phyloP scores from a whole-genome alignment of 192 early-diverging fungal species.

The Podila epicladia region DNA sequence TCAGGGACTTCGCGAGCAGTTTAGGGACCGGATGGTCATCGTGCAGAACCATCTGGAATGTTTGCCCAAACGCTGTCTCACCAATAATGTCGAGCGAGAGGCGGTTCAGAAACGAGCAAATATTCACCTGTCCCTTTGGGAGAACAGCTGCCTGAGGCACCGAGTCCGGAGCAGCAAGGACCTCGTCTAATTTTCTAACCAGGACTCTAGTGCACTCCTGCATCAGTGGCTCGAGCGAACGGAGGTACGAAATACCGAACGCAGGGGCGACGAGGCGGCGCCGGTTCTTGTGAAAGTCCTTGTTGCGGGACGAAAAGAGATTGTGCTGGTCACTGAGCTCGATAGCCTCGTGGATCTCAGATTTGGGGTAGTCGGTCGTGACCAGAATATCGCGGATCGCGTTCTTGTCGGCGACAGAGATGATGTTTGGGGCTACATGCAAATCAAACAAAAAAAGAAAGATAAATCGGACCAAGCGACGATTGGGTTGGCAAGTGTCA shows the following conservation, averaged over 20 bases:
- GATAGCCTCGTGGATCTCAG: constrained; percentile 13
- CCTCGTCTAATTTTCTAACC: constrained; percentile 25
- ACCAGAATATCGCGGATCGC: constrained; percentile 48
- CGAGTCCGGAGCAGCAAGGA: constrained; percentile 7
- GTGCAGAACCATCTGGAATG: constrained; percentile 59
- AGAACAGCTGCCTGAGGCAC: constrained; percentile 2
- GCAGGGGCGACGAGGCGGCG: constrained; percentile 57
- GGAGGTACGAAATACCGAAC: constrained; percentile 59
- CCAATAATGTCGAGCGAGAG: constrained; percentile 62
- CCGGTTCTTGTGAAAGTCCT: constrained; percentile 53
- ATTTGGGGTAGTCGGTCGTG: constrained; percentile 21
- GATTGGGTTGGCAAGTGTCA: no score
- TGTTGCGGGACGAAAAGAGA: constrained; percentile 44
- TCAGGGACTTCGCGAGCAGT: constrained; percentile 29
- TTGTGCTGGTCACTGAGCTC: constrained; percentile 23
- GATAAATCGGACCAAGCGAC: no score
- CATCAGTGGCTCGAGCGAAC: constrained; percentile 57
- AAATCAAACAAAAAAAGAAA: no score
- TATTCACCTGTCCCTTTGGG: constrained; percentile 38
- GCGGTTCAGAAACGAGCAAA: constrained; percentile 41
- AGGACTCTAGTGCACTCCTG: constrained; percentile 25
- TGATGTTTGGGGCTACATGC: constrained; percentile 1
- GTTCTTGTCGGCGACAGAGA: constrained; percentile 54
- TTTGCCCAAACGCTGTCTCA: constrained; percentile 58
- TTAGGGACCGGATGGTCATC: constrained; percentile 53